Evolutionary conservation across 768 basidiomycete genomes (phyloP), one percentile per base, ranked within the genome.

Genomic region (Serendipita sp.): DNA sequence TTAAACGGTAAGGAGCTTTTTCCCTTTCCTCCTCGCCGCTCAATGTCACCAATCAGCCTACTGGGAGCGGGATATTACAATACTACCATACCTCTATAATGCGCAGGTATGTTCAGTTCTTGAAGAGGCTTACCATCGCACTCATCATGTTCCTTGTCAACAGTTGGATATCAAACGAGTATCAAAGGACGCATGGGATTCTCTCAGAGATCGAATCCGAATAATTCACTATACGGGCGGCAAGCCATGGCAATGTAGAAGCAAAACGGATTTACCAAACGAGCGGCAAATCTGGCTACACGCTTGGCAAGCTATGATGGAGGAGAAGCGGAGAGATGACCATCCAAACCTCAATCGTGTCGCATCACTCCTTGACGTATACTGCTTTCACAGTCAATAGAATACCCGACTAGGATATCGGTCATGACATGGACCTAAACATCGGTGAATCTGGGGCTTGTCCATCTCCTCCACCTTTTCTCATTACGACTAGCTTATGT

Each of bases 141-240:
- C 4, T 43, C 22, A 38, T 62, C 4, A 62, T 41, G 7, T n/a
- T 31, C 24, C 22, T 24, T 28, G 20, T 30, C 9, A 14, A 44
- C 63, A 64, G 58, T 56, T 64, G 11, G 63, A 58, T 7, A 64
- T 64, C 26, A 64, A 64, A 58, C 63, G 63, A 20, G 63, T 64
- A 24, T 64, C 30, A 30, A 53, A 42, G 13, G 14, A 64, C 14
- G 31, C 44, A 20, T 64, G 63, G 63, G 5, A 61, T 28, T 20
- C 22, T 26, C 60, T 64, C 41, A 42, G 7, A 24, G 22, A 61
- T 13, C 56, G 60, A 56, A 58, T 64, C 7, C 34, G 44, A 28
- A 60, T 64, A 34, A 38, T 64, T 20, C 63, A 64, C 33, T 64
- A 64, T 42, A 64, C 63, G 28, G 63, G 63, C 20, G 41, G 34